A percentile compares a stretch with the other conserved stretches of the same genome.
Conservation (phyloP, 2,329 filamentous ascomycete genomes). For the Pezizomycotina sp. region DNA sequence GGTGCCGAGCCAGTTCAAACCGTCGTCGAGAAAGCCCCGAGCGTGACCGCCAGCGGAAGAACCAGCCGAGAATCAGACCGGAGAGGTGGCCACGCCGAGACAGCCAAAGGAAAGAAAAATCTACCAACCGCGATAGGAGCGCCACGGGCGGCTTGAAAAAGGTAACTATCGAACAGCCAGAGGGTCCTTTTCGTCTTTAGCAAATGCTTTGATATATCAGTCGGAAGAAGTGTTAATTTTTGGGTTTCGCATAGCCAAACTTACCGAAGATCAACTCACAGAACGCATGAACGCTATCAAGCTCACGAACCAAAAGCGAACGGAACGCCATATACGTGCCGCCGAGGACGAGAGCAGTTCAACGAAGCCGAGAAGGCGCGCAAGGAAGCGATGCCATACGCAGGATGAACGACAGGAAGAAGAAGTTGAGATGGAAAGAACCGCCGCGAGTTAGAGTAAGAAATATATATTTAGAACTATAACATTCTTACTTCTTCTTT, state of each 20-base stretch:
- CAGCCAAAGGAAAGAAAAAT: too few relatives aligned
- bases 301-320: slow-evolving; percentile 23
- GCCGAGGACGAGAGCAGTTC: slow-evolving; percentile 36
- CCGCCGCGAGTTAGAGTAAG: slow-evolving; percentile 37
- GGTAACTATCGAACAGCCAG: too few relatives aligned
- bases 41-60: slow-evolving; percentile 12
- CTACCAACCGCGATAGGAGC: too few relatives aligned
- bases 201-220: too few relatives aligned
- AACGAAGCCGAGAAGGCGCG: slow-evolving; percentile 42
- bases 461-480: too few relatives aligned
- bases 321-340: slow-evolving; percentile 24
- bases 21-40: slow-evolving; percentile 8
- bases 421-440: slow-evolving; percentile 40
- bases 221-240: too few relatives aligned
- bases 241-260: too few relatives aligned
- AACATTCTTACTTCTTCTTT: neutral
- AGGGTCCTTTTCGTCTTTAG: too few relatives aligned
- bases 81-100: slow-evolving; percentile 11
- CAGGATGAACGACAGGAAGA: slow-evolving; percentile 40
- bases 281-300: slow-evolving; percentile 38
- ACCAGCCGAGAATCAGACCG: slow-evolving; percentile 10
- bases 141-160: slow-evolving; percentile 21
- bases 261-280: slow-evolving; percentile 42
- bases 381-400: slow-evolving; percentile 43
- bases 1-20: slow-evolving; percentile 2